Percentiles rank a stretch among this genome's conserved stretches.
Conservation (phyloP, 2,329 filamentous ascomycete species). For the Colletotrichum trifolii region DNA sequence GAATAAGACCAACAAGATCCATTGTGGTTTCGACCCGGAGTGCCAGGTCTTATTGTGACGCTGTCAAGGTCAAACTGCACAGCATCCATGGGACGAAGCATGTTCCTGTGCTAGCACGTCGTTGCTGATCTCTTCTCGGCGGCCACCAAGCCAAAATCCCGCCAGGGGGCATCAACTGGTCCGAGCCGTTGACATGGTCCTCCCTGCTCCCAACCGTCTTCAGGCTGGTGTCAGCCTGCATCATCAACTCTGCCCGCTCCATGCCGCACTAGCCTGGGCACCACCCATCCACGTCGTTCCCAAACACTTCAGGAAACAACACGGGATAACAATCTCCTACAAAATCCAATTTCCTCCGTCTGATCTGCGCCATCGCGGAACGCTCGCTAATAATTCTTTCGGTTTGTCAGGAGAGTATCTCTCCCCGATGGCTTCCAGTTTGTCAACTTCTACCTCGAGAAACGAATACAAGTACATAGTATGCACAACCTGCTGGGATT, state of each 20-base stretch:
- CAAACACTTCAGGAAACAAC: neutral
- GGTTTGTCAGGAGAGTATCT: too few species aligned
- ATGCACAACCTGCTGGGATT: too few species aligned
- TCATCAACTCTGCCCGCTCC: slow-evolving; percentile 18
- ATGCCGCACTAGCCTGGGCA: neutral
- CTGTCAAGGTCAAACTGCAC: slow-evolving; percentile 11
- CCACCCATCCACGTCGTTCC: slow-evolving; percentile 3
- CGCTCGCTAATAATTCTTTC: too few species aligned
- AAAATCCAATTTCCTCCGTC: too few species aligned
- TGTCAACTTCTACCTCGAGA: too few species aligned
- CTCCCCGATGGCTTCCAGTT: too few species aligned
- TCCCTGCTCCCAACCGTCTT: slow-evolving; percentile 19
- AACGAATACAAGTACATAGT: too few species aligned
- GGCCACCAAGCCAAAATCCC: neutral
- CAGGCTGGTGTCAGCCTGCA: slow-evolving; percentile 23
- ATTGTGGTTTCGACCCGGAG: too few species aligned
- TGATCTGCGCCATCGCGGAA: too few species aligned
- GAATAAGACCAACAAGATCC: too few species aligned
- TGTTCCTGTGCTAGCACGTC: slow-evolving; percentile 27
- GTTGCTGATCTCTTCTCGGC: slow-evolving; percentile 18
- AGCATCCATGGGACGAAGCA: slow-evolving; percentile 26
- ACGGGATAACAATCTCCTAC: neutral
- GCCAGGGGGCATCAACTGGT: slow-evolving; percentile 23
- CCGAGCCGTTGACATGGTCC: slow-evolving; percentile 16
- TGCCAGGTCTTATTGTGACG: too few species aligned